These are phyloP conservation scores for Prunella vulgaris DNA, from an alignment of 257 asterid species.

Conservation along the genomic window DNA sequence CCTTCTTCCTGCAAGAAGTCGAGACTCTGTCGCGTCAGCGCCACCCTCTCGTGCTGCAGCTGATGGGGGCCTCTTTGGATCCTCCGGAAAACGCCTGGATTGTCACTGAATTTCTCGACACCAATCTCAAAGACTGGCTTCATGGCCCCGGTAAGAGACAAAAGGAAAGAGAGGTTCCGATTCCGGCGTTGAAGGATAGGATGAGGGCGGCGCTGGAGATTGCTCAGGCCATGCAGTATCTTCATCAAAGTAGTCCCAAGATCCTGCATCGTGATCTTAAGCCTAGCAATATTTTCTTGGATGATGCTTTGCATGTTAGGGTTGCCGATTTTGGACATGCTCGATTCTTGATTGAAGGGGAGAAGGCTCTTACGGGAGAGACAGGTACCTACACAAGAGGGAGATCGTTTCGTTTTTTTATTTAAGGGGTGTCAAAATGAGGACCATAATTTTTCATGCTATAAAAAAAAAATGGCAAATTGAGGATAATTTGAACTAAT, in stretches of 20 bases:
- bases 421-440: no score
- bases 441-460: no score
- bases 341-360: constrained; percentile 57
- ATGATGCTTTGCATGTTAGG: constrained; percentile 52
- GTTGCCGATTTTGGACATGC: constrained; percentile 90
- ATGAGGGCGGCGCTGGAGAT: constrained; percentile 55
- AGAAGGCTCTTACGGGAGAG: constrained; percentile 78
- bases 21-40: constrained; percentile 63
- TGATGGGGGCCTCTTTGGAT: constrained; percentile 64
- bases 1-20: constrained; percentile 68
- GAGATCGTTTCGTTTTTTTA: no score
- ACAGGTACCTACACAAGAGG: no score
- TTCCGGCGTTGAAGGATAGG: constrained; percentile 51
- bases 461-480: no score
- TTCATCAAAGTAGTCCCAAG: constrained; percentile 60
- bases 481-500: no score
- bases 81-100: constrained; percentile 70
- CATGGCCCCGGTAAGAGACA: constrained; percentile 65
- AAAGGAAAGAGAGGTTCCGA: constrained; percentile 40
- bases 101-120: constrained; percentile 50
- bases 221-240: constrained; percentile 80
- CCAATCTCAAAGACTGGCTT: constrained; percentile 53
- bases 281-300: constrained; percentile 71
- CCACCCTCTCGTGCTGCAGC: constrained; percentile 66
- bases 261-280: constrained; percentile 69